Base-by-base conservation (phyloP, 768 basidiomycete species). In the Ephemerocybe angulata region DNA sequence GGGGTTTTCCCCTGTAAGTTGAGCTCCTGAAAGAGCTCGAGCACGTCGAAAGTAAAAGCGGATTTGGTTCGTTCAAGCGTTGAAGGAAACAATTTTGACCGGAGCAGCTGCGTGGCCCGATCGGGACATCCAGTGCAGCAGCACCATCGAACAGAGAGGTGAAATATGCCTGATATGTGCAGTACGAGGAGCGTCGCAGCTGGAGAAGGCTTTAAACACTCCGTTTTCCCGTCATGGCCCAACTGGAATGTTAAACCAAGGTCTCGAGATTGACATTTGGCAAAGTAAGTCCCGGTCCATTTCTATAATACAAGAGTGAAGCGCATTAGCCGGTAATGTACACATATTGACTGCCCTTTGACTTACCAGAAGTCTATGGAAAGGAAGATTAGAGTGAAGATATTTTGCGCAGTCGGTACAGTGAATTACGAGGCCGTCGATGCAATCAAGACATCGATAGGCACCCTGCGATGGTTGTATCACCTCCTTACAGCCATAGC, bases 21-120 rank as follows among this genome's bases (percentile, higher is more conserved):
- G 10, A 55, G 54, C 25, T 55, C 37, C 19, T 55, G 54, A 40
- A 55, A 50, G 4, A 3, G 3, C 35, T 50, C 35, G 4, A 55
- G 46, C 22, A 49, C 12, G n/a, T 41, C 47, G 28, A 55, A 55
- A 2, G 54, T 55, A 29, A 49, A 55, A 3, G 42, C 54, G 5
- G 46, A 49, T 22, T 55, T n/a, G 21, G 43, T 25, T 3, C 47
- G 25, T 24, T 55, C 21, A 33, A 40, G 11, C 22, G 54, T 24
- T 8, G 54, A 22, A 13, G 54, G 54, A 33, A 49, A 55, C 13
- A 47, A 37, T 11, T 47, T n/a, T 19, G 43, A 19, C 3, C 43
- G 19, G 2, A 54, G 30, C 13, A 50, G 28, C 21, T 50, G 49
- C 8, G 21, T 7, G 19, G 19, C 21, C 10, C 11, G 13, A 42